Base-by-base conservation (phyloP, 2,329 filamentous ascomycete genomes). In the Nigrospora oryzae region DNA sequence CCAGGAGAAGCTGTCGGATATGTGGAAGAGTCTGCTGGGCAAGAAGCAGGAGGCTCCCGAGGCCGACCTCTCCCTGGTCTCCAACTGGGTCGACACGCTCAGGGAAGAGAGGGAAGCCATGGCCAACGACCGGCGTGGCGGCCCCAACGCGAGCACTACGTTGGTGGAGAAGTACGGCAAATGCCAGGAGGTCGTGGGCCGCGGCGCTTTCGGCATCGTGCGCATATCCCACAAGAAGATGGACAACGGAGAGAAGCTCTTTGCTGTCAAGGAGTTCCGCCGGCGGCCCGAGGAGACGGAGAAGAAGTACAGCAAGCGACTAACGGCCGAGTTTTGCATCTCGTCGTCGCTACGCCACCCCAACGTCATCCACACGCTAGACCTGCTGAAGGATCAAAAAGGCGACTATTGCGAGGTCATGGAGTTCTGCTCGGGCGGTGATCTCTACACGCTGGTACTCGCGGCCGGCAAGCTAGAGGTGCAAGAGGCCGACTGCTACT, bases 401-500 rank as follows among this genome's bases (percentile, higher is more conserved):
- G 93, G 93, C 48, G 89, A 95, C 61, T 97, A 93, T 65, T 98
- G 93, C 66, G 93, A 98, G 64, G 93, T 98, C 43, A 98, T 98
- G 93, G 93, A 98, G 67, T 98, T 93, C 62, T 98, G 93, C 63
- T 90, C 91, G 34, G 93, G 93, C 49, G 93, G 93, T 47, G 93
- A 98, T 62, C 74, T 98, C 19, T 97, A 97, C 65, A 96, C 89
- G 0, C 76, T 98, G 5, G 86, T 98, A 16, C 79, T 97, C 30
- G 83, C 93, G 7, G 89, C 89, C 34, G 88, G 88, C 47, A 95
- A 95, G 65, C 81, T 98, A 16, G 90, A 93, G 63, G 88, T 94
- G 30, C 74, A 81, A 49, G 93, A 98, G 66, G 91, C 93, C 48
- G 93, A 98, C 63, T 98, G 93, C 68, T 94, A 93, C 65, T 98